Conservation (phyloP, 1,139 yeast species). For the Geotrichum aggregatum region DNA sequence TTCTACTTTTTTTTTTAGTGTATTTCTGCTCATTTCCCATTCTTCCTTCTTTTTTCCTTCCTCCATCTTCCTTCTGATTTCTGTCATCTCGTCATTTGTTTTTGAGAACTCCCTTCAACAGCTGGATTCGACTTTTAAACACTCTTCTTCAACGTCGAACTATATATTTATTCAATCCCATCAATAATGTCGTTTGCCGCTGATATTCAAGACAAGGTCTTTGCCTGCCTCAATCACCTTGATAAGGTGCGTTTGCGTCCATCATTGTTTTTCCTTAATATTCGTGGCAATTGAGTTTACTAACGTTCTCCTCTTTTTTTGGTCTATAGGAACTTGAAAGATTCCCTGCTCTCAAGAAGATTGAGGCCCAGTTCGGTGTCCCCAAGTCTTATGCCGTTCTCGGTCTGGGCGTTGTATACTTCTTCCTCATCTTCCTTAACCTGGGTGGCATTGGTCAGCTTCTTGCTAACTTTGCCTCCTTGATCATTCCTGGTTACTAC, state of each 20-base stretch:
- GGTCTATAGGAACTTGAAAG: slow-evolving; percentile 37
- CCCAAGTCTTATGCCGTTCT: slow-evolving; percentile 86
- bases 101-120: slow-evolving; percentile 5
- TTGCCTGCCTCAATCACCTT: slow-evolving; percentile 31
- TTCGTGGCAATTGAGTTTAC: not conserved
- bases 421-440: slow-evolving; percentile 76
- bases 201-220: slow-evolving; percentile 31
- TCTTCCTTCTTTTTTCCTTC: slow-evolving; percentile 2
- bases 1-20: slow-evolving; percentile 1
- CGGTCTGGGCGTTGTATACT: slow-evolving; percentile 60
- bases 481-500: slow-evolving; percentile 83
- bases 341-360: slow-evolving; percentile 35
- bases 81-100: not conserved
- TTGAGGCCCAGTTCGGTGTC: slow-evolving; percentile 43
- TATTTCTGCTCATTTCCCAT: slow-evolving; percentile 9
- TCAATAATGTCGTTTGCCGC: slow-evolving; percentile 21
- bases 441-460: slow-evolving; percentile 89
- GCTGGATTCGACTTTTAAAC: slow-evolving; percentile 1
- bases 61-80: not conserved
- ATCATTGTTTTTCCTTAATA: not conserved
- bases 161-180: not conserved
- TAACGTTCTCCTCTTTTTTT: not conserved
- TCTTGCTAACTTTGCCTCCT: slow-evolving; percentile 87
- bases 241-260: slow-evolving; percentile 33
- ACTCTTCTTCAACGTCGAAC: slow-evolving; percentile 9